These are phyloP conservation scores for Phytopythium cucurbitacearum DNA, from an alignment of 352 stramenopile genomes.

Conservation along the genomic window DNA sequence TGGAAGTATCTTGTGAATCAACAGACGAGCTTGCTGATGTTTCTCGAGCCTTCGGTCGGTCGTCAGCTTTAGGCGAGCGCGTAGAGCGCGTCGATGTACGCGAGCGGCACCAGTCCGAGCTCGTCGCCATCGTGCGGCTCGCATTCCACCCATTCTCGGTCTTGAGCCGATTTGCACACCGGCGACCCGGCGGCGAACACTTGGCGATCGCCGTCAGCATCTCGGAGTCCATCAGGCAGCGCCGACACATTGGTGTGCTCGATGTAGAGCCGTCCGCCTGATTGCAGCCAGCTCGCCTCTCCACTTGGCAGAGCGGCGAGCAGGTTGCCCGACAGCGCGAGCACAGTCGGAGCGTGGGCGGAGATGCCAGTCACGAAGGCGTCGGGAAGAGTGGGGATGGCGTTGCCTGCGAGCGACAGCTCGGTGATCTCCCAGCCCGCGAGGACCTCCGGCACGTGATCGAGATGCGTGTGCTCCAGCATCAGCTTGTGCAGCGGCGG, in stretches of 20 bases:
- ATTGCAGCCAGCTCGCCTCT: too few species aligned
- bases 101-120: constrained; percentile 1
- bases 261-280: not conserved
- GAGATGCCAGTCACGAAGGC: not conserved
- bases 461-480: constrained; percentile 1
- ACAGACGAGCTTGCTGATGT: too few species aligned
- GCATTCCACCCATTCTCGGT: not conserved
- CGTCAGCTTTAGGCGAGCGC: not conserved
- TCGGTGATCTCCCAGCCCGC: not conserved
- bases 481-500: constrained; percentile 2
- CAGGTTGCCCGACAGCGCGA: not conserved
- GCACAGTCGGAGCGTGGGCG: not conserved
- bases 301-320: not conserved
- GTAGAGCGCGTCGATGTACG: constrained; percentile 2
- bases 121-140: not conserved
- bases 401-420: constrained; percentile 1
- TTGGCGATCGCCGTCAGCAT: too few species aligned
- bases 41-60: too few species aligned
- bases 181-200: too few species aligned
- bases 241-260: not conserved
- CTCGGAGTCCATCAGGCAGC: not conserved
- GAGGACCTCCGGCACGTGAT: not conserved
- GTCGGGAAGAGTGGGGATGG: not conserved
- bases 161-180: too few species aligned
- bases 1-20: too few species aligned